These are phyloP conservation scores for Pythium aquatile DNA, from an alignment of 352 stramenopile genomes.

Conservation along the genomic window DNA sequence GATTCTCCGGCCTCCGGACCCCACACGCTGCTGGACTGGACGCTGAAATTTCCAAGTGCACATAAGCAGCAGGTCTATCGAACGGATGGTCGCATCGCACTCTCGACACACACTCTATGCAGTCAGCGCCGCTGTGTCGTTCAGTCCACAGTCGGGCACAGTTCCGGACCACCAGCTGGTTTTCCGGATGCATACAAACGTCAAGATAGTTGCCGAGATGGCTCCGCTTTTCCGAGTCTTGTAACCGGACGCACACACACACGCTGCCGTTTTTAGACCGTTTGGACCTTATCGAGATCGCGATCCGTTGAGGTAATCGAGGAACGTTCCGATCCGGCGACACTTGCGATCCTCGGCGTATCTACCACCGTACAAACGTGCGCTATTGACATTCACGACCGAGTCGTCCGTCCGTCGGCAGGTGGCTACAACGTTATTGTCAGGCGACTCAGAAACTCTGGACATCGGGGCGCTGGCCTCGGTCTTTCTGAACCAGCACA, in stretches of 20 bases:
- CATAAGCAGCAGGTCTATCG: constrained; percentile 13
- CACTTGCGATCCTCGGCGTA: background rate
- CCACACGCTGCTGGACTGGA: constrained; percentile 6
- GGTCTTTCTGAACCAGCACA: too few species aligned
- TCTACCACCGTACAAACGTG: background rate
- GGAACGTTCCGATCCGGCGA: background rate
- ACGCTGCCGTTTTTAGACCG: constrained; percentile 5
- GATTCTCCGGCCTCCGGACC: background rate
- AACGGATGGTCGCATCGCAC: constrained; percentile 20
- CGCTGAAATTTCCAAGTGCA: constrained; percentile 29
- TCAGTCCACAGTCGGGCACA: background rate
- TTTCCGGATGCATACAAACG: constrained; percentile 7
- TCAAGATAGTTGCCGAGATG: background rate
- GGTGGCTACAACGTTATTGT: background rate
- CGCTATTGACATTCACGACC: background rate
- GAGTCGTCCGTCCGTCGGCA: background rate
- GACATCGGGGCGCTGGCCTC: too few species aligned
- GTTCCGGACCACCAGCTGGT: constrained; percentile 23
- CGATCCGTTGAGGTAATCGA: constrained; percentile 3
- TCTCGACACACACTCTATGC: constrained; percentile 16
- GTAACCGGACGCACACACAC: background rate
- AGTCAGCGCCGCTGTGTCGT: background rate
- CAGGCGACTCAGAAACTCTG: too few species aligned
- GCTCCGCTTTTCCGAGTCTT: background rate
- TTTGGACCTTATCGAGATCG: background rate